Conservation (phyloP, 768 basidiomycete species). For the Lactarius sanguifluus region DNA sequence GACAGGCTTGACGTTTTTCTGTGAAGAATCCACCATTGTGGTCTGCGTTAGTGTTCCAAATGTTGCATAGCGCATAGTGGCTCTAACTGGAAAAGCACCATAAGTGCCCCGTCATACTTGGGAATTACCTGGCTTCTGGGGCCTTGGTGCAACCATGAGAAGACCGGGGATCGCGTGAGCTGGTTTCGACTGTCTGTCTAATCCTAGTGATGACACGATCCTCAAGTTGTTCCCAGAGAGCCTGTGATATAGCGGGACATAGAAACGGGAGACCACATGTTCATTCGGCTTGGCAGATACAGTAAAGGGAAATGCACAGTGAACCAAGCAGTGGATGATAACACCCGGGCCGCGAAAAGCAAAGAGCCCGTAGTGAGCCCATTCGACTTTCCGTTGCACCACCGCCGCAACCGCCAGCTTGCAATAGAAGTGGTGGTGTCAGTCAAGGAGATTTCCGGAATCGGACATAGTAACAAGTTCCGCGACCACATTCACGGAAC, state of each 20-base stretch:
- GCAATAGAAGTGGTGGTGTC: no score
- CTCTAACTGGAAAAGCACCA: neutral
- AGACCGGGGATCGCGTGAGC: no score
- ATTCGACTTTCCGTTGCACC: no score
- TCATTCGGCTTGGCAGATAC: neutral
- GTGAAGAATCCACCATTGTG: neutral
- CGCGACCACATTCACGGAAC: no score
- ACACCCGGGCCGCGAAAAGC: no score
- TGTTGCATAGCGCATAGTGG: neutral
- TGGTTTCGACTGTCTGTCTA: neutral
- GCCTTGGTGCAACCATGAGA: neutral
- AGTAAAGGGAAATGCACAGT: no score
- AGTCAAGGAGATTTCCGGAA: no score
- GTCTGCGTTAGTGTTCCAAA: neutral
- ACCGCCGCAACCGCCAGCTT: no score
- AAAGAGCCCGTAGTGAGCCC: no score
- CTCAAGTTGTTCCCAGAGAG: neutral
- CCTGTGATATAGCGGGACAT: neutral
- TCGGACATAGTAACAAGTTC: no score
- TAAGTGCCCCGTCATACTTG: neutral
- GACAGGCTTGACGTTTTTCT: neutral
- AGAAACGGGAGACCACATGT: neutral
- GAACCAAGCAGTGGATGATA: no score
- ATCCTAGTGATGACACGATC: neutral
- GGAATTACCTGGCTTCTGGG: neutral